Conservation (phyloP, 2,329 filamentous ascomycete species). For the Alternaria longipes region DNA sequence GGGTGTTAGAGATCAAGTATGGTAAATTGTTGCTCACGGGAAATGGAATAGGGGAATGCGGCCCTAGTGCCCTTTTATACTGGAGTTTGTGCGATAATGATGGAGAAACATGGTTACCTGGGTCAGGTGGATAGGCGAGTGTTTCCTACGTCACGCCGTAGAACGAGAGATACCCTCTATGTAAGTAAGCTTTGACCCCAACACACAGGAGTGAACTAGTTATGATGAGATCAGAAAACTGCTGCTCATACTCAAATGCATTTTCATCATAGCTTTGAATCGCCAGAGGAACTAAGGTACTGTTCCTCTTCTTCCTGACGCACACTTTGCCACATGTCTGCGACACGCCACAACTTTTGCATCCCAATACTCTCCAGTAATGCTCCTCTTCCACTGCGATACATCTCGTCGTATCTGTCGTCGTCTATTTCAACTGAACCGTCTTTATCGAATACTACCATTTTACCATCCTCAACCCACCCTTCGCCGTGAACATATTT, state of each 20-base stretch:
- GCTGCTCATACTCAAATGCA: background rate
- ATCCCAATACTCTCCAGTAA: slow-evolving; percentile 31
- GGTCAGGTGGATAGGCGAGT: background rate
- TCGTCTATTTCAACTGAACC: slow-evolving; percentile 25
- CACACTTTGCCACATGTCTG: slow-evolving; percentile 43
- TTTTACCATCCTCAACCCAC: slow-evolving; percentile 30
- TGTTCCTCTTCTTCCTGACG: slow-evolving; percentile 28
- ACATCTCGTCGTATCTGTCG: slow-evolving; percentile 33
- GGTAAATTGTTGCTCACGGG: background rate
- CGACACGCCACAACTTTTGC: slow-evolving; percentile 35
- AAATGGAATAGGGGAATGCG: background rate
- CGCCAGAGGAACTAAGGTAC: background rate
- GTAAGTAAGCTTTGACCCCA: background rate
- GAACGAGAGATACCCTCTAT: background rate
- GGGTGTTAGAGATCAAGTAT: background rate
- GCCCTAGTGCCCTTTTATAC: background rate
- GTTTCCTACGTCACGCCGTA: background rate
- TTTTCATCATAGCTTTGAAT: slow-evolving; percentile 12
- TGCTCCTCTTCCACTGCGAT: slow-evolving; percentile 32
- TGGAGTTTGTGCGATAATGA: background rate
- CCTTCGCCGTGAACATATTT: slow-evolving; percentile 35
- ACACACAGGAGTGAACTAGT: background rate
- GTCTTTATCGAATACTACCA: slow-evolving; percentile 31
- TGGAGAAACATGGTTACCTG: background rate
- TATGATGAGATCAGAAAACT: background rate